Base-by-base conservation (phyloP, 1,284 basidiomycete species). In the Lentinula novae-zelandiae region DNA sequence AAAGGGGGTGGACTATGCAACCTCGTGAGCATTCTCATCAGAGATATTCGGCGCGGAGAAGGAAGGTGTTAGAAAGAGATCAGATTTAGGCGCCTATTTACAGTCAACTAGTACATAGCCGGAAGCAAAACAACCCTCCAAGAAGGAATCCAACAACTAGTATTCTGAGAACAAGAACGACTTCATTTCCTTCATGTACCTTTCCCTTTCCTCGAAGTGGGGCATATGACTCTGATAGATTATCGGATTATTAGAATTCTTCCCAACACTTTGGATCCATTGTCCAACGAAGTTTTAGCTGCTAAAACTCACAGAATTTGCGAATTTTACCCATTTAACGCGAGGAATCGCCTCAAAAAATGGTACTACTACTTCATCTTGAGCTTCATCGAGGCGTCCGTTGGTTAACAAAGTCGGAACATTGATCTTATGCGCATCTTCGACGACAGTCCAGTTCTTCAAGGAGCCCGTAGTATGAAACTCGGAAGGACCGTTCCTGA, bases 321-420 rank as follows among this genome's bases (percentile, higher is more conserved):
- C 73, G 62, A 84, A 82, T 42, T 75, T 75, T 9, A 78, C 70
- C 81, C 82, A 83, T 64, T 77, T 78, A 38, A 78, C 78, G 27
- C 74, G 75, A 13, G 73, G 71, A 13, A 85, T 76, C 20, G 67
- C 62, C 36, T 71, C 65, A 65, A 84, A 83, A 66, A 76, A 82
- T 5, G 80, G 81, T 5, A 67, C 62, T 44, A 85, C 70, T 17
- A 67, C 66, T 8, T 67, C 67, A 65, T 85, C 83, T 42, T 78
- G 76, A 12, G 78, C 81, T 67, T 82, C 78, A 61, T 85, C 84
- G 59, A 78, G 76, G 10, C 68, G 71, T 6, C 82, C 81, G 55
- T 83, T 86, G 49, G 80, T 69, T 27, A 86, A 62, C 15, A 85
- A 69, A 1, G 82, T 83, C 2, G 81, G 75, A 1, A 74, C 76